Base-by-base conservation (phyloP, 495 filamentous ascomycete species). In the Aspergillus nanangensis region DNA sequence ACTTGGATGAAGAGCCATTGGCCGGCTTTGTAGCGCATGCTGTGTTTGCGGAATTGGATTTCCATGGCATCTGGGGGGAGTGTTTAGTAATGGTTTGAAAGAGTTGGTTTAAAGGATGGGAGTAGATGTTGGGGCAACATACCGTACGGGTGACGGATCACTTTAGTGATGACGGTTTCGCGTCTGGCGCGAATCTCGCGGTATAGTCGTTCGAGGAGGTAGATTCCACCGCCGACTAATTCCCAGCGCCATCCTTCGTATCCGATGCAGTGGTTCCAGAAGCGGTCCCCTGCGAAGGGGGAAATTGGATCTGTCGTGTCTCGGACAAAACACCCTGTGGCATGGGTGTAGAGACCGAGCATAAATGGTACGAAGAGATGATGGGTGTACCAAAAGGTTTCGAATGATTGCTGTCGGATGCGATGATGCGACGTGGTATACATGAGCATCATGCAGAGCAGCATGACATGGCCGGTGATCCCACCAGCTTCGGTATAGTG, bases 341-440 rank as follows among this genome's bases (percentile, higher is more conserved):
- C 90, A 65, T 99, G 93, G 20, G 93, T 97, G 56, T 99, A 99
- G 36, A 97, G 79, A 14, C 77, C 89, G 32, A 99, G 76, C 59
- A 96, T 70, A 69, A 99, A 99, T 11, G 94, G 91, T 50, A 99
- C 86, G 61, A 96, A 96, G 8, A 99, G 79, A 53, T 99, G 94
- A 64, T 99, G 93, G 9, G 88, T 95, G 66, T 99, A 99, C 93
- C 92, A 97, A 61, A 99, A 99, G 1, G 92, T 92, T 67, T 99
- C 93, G 65, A 87, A 99, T 2, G 87, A 94, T 59, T 99, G 93
- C 61, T 97, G 89, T 40, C 93, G 86, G 55, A 99, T 97, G 52
- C 86, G 86, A 54, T 83, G 77, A 58, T 99, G 93, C 3, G 93
- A 86, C 7, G 94, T 95, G 15, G 93, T 99, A 65, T 93, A 99